Conservation (phyloP, 768 basidiomycete species). For the Psilocybe tampanensis region DNA sequence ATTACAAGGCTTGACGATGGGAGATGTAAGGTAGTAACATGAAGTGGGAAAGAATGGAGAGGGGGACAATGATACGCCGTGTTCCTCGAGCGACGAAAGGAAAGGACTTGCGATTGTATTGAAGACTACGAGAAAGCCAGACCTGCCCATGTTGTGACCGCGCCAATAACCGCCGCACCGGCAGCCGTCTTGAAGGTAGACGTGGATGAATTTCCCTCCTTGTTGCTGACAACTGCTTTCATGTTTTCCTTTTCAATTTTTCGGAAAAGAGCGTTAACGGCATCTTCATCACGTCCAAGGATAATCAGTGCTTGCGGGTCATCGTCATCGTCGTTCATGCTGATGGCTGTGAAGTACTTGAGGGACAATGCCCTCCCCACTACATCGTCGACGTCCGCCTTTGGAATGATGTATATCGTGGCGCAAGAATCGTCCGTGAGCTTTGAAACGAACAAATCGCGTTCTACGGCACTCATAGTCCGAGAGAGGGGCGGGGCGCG, state of each 20-base stretch:
- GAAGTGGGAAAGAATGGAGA: not conserved
- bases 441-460: conserved; percentile 49
- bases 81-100: not conserved
- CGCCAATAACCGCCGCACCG: conserved; percentile 62
- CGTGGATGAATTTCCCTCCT: not conserved
- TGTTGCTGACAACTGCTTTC: conserved; percentile 19
- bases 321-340: conserved; percentile 36
- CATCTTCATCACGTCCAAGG: conserved; percentile 51
- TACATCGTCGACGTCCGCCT: conserved; percentile 44
- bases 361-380: conserved; percentile 40
- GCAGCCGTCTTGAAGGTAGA: conserved; percentile 45
- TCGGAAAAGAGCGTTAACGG: conserved; percentile 42
- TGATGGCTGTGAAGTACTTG: conserved; percentile 45
- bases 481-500: conserved; percentile 39
- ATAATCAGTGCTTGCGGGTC: conserved; percentile 49
- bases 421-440: conserved; percentile 47
- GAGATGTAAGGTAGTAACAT: not conserved
- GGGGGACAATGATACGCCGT: not conserved
- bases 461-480: conserved; percentile 55
- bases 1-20: not conserved
- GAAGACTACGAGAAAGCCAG: conserved; percentile 44
- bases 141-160: conserved; percentile 60
- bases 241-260: conserved; percentile 33
- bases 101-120: not conserved
- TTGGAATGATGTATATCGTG: conserved; percentile 50